A percentile compares a stretch with the other conserved stretches of the same genome.
These are phyloP conservation scores for Glonium stellatum DNA, from an alignment of 495 filamentous ascomycete genomes.

Conservation along the genomic window DNA sequence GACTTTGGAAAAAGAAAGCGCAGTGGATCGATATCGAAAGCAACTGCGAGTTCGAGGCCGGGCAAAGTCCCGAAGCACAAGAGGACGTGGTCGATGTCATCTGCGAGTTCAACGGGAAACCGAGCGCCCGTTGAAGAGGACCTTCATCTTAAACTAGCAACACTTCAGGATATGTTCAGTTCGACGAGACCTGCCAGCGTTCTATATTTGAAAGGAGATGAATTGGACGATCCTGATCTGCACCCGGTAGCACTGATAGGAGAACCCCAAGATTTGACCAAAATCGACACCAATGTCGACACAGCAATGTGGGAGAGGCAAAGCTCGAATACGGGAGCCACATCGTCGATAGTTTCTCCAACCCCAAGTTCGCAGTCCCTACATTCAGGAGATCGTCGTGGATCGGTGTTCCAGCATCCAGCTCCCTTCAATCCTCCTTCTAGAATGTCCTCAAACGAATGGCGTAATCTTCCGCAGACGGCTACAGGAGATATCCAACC, in stretches of 20 bases:
- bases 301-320: constrained; percentile 51
- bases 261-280: constrained; percentile 54
- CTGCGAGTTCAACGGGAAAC: constrained; percentile 58
- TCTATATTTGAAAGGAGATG: constrained; percentile 74
- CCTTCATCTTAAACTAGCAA: constrained; percentile 72
- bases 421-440: constrained; percentile 32
- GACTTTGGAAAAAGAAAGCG: constrained; percentile 85
- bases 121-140: constrained; percentile 77
- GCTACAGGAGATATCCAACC: constrained; percentile 43
- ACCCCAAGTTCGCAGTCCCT: constrained; percentile 35
- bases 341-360: constrained; percentile 38
- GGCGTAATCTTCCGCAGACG: constrained; percentile 50
- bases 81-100: constrained; percentile 93
- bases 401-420: constrained; percentile 34
- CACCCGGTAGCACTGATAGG: constrained; percentile 73
- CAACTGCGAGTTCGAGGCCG: constrained; percentile 47
- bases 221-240: constrained; percentile 80
- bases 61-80: constrained; percentile 84
- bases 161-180: constrained; percentile 91
- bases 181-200: constrained; percentile 81
- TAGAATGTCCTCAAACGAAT: constrained; percentile 40
- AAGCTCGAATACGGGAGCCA: constrained; percentile 48
- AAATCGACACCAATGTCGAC: constrained; percentile 49
- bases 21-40: constrained; percentile 49
- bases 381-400: constrained; percentile 28